A percentile compares a stretch with the other conserved stretches of the same genome.
These are phyloP conservation scores for Boletus insuetus DNA, from an alignment of 768 basidiomycete genomes.

Conservation along the genomic window DNA sequence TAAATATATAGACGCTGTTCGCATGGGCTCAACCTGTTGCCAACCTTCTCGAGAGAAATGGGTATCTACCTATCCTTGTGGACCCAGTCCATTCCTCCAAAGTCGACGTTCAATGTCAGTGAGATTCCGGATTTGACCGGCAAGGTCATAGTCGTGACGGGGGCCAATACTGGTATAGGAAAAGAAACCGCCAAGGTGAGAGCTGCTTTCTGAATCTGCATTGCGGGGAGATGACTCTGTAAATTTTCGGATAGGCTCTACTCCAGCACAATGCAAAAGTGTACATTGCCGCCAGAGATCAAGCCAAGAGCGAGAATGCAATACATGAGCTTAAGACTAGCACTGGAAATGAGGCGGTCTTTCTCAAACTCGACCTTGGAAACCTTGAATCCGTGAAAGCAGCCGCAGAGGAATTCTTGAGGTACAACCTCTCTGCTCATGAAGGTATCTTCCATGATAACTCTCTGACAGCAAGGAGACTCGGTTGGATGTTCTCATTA, in stretches of 20 bases:
- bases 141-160: conserved; percentile 36
- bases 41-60: too few relatives aligned
- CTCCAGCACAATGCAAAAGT: conserved; percentile 35
- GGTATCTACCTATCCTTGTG: too few relatives aligned
- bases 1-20: too few relatives aligned
- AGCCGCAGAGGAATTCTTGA: conserved; percentile 34
- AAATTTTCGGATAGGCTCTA: conserved; percentile 11
- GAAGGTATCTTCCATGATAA: too few relatives aligned
- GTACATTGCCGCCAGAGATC: conserved; percentile 34
- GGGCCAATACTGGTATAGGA: conserved; percentile 32
- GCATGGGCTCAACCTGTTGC: too few relatives aligned
- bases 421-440: conserved; percentile 3
- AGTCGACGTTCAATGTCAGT: too few relatives aligned
- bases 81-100: too few relatives aligned
- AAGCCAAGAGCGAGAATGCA: conserved; percentile 24
- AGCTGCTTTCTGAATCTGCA: too few relatives aligned
- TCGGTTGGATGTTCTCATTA: conserved; percentile 46
- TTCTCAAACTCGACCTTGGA: conserved; percentile 38
- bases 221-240: too few relatives aligned
- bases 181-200: conserved; percentile 22
- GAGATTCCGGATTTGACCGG: conserved; percentile 31
- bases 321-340: conserved; percentile 30
- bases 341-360: conserved; percentile 33
- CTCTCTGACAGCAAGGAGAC: conserved; percentile 37
- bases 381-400: conserved; percentile 33